Conservation (phyloP, 2,329 filamentous ascomycete species). For the Verticillium dahliae region DNA sequence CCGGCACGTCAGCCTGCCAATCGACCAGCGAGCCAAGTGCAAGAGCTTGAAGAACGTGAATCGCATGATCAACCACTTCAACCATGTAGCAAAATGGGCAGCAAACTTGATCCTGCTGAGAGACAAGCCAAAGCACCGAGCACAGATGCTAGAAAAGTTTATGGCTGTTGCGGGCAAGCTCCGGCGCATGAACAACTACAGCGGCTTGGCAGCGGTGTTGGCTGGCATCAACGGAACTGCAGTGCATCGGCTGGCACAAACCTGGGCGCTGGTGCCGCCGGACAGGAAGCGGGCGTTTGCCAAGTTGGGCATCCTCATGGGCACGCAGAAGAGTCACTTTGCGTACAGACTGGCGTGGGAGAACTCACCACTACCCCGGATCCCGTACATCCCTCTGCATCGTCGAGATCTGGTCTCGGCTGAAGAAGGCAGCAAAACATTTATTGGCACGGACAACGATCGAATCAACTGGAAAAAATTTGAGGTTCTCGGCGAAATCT, state of each 20-base stretch:
- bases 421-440: constrained; percentile 86
- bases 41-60: constrained; percentile 80
- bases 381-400: constrained; percentile 89
- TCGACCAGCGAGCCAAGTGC: constrained; percentile 66
- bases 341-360: constrained; percentile 97
- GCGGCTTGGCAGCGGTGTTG: constrained; percentile 86
- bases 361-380: constrained; percentile 82
- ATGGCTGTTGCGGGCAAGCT: constrained; percentile 85
- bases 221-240: constrained; percentile 87
- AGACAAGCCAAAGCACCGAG: constrained; percentile 93
- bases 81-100: constrained; percentile 77
- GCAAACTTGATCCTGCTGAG: constrained; percentile 79
- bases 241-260: constrained; percentile 76
- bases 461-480: constrained; percentile 98
- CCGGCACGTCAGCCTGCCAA: constrained; percentile 75
- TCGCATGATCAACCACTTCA: constrained; percentile 90
- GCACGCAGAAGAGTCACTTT: constrained; percentile 84
- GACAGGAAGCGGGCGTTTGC: constrained; percentile 78
- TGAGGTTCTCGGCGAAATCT: constrained; percentile 87
- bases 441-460: constrained; percentile 65
- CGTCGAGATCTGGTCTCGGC: constrained; percentile 85
- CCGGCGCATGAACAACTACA: constrained; percentile 93
- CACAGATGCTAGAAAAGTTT: constrained; percentile 87
- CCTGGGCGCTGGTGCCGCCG: constrained; percentile 65
- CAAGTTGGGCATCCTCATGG: constrained; percentile 85